Evolutionary conservation across 306 rosid species (phyloP).

Genomic region (Mucuna pruriens): DNA sequence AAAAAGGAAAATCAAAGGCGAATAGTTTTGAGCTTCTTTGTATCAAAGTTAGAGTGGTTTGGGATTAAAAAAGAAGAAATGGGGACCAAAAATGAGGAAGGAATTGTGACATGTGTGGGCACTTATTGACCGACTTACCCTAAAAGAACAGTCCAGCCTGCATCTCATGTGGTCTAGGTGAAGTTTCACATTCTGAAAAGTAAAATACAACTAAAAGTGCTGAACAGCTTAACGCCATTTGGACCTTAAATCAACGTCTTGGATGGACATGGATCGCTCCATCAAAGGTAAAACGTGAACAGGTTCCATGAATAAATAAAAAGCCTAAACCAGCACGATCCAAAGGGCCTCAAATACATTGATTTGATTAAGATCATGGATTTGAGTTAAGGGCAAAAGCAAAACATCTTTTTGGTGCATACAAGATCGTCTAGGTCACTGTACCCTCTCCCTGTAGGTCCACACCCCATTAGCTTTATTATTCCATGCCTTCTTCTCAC

Average conservation of each 20-base stretch:
- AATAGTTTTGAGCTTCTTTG: background rate
- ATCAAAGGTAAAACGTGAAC: slow-evolving; percentile 8
- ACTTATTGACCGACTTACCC: slow-evolving; percentile 33
- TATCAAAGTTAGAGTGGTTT: background rate
- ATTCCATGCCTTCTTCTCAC: slow-evolving; percentile 53
- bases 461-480: slow-evolving; percentile 34
- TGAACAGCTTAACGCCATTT: slow-evolving; percentile 21
- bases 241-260: slow-evolving; percentile 37
- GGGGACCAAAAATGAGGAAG: slow-evolving; percentile 3
- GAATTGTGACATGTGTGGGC: background rate
- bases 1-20: background rate
- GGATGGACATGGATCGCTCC: background rate
- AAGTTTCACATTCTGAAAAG: slow-evolving; percentile 44
- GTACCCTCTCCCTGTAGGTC: slow-evolving; percentile 29
- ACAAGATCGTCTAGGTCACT: slow-evolving; percentile 41
- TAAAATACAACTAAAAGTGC: slow-evolving; percentile 25
- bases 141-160: slow-evolving; percentile 35
- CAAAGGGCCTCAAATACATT: background rate
- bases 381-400: slow-evolving; percentile 20
- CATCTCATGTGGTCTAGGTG: slow-evolving; percentile 42
- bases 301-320: slow-evolving; percentile 42
- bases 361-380: slow-evolving; percentile 38
- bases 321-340: background rate
- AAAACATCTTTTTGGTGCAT: slow-evolving; percentile 42
- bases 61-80: background rate